These are phyloP conservation scores for Alternaria viburni DNA, from an alignment of 2,329 filamentous ascomycete species.

Conservation along the genomic window DNA sequence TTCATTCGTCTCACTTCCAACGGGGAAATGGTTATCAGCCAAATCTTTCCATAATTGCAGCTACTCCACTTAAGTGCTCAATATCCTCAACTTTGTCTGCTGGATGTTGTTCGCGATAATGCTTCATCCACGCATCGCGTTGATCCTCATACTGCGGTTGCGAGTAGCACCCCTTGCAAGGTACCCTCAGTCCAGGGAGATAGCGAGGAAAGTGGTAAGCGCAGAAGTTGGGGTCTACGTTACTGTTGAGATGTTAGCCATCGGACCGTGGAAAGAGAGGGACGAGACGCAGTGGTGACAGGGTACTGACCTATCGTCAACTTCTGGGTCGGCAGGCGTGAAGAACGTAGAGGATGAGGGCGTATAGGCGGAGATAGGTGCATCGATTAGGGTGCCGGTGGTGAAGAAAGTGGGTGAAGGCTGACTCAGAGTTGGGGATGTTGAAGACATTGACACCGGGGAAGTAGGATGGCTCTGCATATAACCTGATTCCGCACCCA, in stretches of 20 bases:
- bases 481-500: background rate
- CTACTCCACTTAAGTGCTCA: constrained; percentile 27
- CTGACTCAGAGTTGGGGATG: background rate
- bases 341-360: background rate
- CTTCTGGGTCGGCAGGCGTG: background rate
- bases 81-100: constrained; percentile 20
- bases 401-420: constrained; percentile 2
- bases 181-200: constrained; percentile 19
- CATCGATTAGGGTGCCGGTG: constrained; percentile 2
- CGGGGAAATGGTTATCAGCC: background rate
- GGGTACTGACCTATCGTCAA: background rate
- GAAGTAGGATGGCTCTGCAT: background rate
- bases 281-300: background rate
- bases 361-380: background rate
- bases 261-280: background rate
- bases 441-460: background rate
- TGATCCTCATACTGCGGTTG: constrained; percentile 18
- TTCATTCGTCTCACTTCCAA: background rate
- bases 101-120: constrained; percentile 27
- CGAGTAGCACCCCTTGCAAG: constrained; percentile 37
- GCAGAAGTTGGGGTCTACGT: constrained; percentile 22
- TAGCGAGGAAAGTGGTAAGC: constrained; percentile 26
- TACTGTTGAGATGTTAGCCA: background rate
- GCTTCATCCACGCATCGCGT: constrained; percentile 20
- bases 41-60: constrained; percentile 20